These are phyloP conservation scores for Plasmodium gaboni DNA, from an alignment of 169 alveolate genomes.

Conservation along the genomic window DNA sequence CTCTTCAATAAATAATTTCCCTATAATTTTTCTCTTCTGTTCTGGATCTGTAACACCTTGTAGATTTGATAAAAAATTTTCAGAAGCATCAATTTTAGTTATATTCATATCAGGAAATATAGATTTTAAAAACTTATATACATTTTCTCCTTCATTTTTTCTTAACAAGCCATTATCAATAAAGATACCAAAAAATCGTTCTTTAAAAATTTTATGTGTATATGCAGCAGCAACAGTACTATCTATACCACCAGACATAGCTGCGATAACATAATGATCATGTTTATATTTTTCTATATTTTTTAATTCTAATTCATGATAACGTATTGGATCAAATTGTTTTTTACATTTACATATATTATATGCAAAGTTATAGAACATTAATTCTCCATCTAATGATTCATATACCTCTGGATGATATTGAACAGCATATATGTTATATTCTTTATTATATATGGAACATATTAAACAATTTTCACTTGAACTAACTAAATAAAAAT, in stretches of 20 bases:
- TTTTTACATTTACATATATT: constrained; percentile 80
- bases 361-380: constrained; percentile 81
- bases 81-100: constrained; percentile 80
- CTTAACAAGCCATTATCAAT: constrained; percentile 86
- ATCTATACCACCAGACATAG: constrained; percentile 88
- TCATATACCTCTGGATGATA: constrained; percentile 86
- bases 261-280: constrained; percentile 83
- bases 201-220: constrained; percentile 83
- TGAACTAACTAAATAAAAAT: constrained; percentile 74
- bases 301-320: constrained; percentile 78
- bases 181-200: constrained; percentile 84
- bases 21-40: constrained; percentile 83
- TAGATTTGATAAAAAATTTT: constrained; percentile 78
- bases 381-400: constrained; percentile 75
- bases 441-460: constrained; percentile 76
- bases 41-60: constrained; percentile 84
- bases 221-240: constrained; percentile 87
- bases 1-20: constrained; percentile 85
- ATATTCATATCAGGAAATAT: constrained; percentile 84
- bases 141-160: constrained; percentile 82
- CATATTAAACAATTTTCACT: constrained; percentile 73
- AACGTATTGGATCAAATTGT: constrained; percentile 75
- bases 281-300: constrained; percentile 71
- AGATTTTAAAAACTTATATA: constrained; percentile 78
- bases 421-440: constrained; percentile 77